Conservation (phyloP, 2,329 filamentous ascomycete genomes). For the Sporothrix phasma region DNA sequence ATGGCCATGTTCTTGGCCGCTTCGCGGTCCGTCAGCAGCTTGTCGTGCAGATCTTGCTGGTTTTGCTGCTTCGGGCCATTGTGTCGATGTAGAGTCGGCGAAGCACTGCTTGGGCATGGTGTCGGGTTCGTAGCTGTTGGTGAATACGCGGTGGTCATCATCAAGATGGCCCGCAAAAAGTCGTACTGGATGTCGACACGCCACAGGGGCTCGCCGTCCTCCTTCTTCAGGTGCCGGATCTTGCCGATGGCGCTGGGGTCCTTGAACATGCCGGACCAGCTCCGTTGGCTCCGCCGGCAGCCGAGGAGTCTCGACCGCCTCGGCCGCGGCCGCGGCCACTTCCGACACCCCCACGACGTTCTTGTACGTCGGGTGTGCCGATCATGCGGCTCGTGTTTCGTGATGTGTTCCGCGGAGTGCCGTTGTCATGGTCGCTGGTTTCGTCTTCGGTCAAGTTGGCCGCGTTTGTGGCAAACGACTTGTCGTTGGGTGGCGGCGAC, state of each 20-base stretch:
- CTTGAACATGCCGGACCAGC: conserved; percentile 24
- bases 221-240: conserved; percentile 78
- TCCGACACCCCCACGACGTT: not conserved
- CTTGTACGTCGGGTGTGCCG: conserved; percentile 32
- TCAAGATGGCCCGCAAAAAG: conserved; percentile 75
- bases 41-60: conserved; percentile 97
- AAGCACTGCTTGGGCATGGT: conserved; percentile 61
- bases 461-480: conserved; percentile 38
- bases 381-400: conserved; percentile 20
- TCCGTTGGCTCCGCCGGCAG: conserved; percentile 22
- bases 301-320: conserved; percentile 25
- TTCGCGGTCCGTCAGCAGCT: conserved; percentile 81
- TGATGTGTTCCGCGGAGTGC: conserved; percentile 33
- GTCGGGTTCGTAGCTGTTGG: conserved; percentile 70
- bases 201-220: conserved; percentile 81
- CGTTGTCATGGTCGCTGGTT: conserved; percentile 23
- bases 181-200: conserved; percentile 81
- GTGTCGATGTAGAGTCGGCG: conserved; percentile 96
- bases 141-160: conserved; percentile 66
- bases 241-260: conserved; percentile 46
- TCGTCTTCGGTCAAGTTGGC: conserved; percentile 41
- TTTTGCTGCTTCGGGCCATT: conserved; percentile 98
- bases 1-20: conserved; percentile 98
- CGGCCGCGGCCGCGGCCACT: conserved; percentile 16
- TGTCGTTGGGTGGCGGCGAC: conserved; percentile 36